Evolutionary conservation across 176 grass and related monocot species (phyloP), one percentile per base, ranked within the genome.

Genomic region (Oryza punctata): DNA sequence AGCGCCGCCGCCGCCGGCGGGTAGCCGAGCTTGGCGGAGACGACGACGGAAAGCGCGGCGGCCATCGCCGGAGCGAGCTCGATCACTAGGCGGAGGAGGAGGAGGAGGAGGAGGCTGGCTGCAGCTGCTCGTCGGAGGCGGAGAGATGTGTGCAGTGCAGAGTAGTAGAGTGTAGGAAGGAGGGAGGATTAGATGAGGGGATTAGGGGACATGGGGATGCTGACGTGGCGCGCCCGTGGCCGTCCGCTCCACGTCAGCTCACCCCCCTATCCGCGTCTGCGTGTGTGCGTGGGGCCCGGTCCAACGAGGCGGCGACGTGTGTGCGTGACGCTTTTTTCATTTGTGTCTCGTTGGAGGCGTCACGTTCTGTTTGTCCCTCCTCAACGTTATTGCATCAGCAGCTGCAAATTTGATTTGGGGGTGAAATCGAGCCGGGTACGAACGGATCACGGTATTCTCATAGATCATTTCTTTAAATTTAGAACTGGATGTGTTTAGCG

Each of bases 151-250:
- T n/a, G n/a, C n/a, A n/a, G 26, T 61, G 32, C 5, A 73, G 52
- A 47, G 67, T 52, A 35, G 76, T 52, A 38, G n/a, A n/a, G n/a
- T n/a, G n/a, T n/a, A n/a, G n/a, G n/a, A n/a, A n/a, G n/a, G n/a
- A n/a, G n/a, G n/a, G n/a, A n/a, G 84, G 66, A 79, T 73, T 79
- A 65, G 65, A 86, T 37, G 18, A 6, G 71, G n/a, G 38, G 21
- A 45, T 10, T 25, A 27, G 63, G 47, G 24, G 3, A 12, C 3
- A 27, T 13, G 40, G 66, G 37, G 45, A 54, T n/a, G 12, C 57
- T 70, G 65, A 78, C 19, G 82, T 81, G 79, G 75, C 77, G 18
- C 12, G 32, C 50, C 63, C 47, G 10, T 63, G 81, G 78, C 84
- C 81, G 75, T 43, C 32, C 63, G 64, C 11, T 30, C 33, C 61